A percentile compares a stretch with the other conserved stretches of the same genome.
These are phyloP conservation scores for Cutaneotrichosporon spelunceum DNA, from an alignment of 1,284 basidiomycete genomes.

Conservation along the genomic window DNA sequence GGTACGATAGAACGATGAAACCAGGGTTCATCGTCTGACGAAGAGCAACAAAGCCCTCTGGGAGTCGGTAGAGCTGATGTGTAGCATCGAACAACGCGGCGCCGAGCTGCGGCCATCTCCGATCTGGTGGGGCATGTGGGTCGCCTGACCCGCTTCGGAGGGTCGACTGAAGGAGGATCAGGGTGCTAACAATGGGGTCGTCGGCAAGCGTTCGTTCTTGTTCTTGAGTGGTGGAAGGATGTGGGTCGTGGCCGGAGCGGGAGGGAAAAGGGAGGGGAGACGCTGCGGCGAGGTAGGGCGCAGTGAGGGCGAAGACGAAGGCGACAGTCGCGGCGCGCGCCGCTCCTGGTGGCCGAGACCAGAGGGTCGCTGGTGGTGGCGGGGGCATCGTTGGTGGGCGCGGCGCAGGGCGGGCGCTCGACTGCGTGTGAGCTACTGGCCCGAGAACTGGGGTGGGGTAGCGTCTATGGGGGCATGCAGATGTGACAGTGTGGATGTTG, in stretches of 20 bases:
- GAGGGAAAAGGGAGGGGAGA: slow-evolving; percentile 4
- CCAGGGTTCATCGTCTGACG: slow-evolving; percentile 43
- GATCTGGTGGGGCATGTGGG: background rate
- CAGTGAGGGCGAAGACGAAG: slow-evolving; percentile 31
- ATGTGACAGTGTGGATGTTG: background rate
- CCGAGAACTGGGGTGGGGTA: background rate
- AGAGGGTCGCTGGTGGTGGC: background rate
- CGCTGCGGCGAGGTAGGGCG: slow-evolving; percentile 34
- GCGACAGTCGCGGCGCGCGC: slow-evolving; percentile 12
- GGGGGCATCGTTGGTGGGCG: background rate
- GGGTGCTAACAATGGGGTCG: background rate
- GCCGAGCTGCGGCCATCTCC: slow-evolving; percentile 15
- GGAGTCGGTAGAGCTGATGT: background rate
- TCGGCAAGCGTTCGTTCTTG: background rate
- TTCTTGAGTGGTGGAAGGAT: background rate
- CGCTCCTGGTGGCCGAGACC: too few relatives aligned
- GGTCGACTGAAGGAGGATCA: slow-evolving; percentile 4
- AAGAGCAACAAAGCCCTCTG: slow-evolving; percentile 35
- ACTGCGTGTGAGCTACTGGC: background rate
- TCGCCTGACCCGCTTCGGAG: background rate
- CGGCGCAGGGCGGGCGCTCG: background rate
- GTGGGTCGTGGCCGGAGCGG: slow-evolving; percentile 17
- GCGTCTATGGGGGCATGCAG: background rate
- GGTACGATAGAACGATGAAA: slow-evolving; percentile 51
- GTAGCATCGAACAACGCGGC: background rate